A percentile compares a stretch with the other conserved stretches of the same genome.
These are phyloP conservation scores for Cercospora berteroae DNA, from an alignment of 2,329 filamentous ascomycete genomes.

Conservation along the genomic window DNA sequence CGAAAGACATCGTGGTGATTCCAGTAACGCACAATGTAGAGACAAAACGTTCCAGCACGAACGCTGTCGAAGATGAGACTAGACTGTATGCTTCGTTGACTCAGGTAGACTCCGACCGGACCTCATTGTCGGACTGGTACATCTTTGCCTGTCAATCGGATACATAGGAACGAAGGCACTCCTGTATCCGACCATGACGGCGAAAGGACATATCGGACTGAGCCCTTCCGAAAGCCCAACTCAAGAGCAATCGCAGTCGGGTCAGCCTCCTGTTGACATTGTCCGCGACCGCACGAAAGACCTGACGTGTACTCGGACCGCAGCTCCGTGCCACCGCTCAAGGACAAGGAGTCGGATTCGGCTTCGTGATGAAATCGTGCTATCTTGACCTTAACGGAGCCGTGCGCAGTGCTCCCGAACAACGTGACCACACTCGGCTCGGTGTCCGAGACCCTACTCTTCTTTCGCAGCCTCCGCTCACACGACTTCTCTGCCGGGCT, in stretches of 20 bases:
- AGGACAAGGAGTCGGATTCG: not conserved
- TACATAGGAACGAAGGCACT: not conserved
- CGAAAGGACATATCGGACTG: not conserved
- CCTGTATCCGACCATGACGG: not conserved
- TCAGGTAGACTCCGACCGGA: not conserved
- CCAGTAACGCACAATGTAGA: not conserved
- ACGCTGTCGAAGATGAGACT: not conserved
- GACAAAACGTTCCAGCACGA: not conserved
- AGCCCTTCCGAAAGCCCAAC: not conserved
- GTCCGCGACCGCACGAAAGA: not conserved
- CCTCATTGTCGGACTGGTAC: not conserved
- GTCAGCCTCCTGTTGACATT: not conserved
- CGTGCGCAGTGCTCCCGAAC: not conserved
- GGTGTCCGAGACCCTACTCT: not conserved
- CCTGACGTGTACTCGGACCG: not conserved
- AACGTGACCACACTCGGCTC: not conserved
- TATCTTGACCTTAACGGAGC: not conserved
- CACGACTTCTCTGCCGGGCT: not conserved
- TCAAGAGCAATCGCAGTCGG: not conserved
- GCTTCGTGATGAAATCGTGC: not conserved
- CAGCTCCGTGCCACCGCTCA: not conserved
- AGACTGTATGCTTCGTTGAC: not conserved
- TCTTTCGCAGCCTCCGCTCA: not conserved
- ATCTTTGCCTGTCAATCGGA: not conserved
- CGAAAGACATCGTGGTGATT: not conserved